phyloP scores from a whole-genome alignment of 176 grass and related monocot species.

The Rhynchospora pubera region DNA sequence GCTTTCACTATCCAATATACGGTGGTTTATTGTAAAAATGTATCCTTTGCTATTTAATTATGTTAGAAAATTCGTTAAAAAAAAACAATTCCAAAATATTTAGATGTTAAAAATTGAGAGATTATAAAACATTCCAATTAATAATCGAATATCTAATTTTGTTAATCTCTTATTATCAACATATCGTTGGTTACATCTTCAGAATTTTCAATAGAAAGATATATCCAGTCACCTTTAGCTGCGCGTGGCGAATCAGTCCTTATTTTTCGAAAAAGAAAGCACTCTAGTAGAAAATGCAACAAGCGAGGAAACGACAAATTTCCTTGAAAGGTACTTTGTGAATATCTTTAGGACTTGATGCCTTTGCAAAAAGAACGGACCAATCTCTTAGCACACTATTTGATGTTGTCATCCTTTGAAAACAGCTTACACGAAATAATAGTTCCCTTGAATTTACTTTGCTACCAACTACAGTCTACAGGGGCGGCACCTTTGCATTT shows the following conservation, averaged over 20 bases:
- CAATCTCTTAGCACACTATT: neutral
- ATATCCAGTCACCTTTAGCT: neutral
- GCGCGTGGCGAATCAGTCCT: neutral
- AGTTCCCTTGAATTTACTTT: neutral
- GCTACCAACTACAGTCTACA: slow-evolving; percentile 13
- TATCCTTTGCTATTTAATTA: too few relatives aligned
- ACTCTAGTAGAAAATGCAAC: neutral
- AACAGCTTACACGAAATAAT: neutral
- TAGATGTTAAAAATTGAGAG: too few relatives aligned
- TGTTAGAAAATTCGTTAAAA: too few relatives aligned
- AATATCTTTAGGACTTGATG: neutral
- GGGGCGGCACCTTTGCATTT: neutral
- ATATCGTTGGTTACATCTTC: neutral
- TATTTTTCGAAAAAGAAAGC: neutral
- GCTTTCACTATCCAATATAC: too few relatives aligned
- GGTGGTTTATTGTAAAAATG: too few relatives aligned
- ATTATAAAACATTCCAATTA: too few relatives aligned
- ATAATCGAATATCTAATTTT: too few relatives aligned
- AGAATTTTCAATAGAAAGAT: slow-evolving; percentile 2
- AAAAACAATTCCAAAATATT: too few relatives aligned
- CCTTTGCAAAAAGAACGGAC: neutral
- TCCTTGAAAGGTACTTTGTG: slow-evolving; percentile 18
- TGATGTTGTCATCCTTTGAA: slow-evolving; percentile 17
- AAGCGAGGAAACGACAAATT: slow-evolving; percentile 13
- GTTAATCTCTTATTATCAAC: neutral